These are phyloP conservation scores for Nannochloropsis granulata DNA, from an alignment of 108 stramenopile genomes.

Conservation along the genomic window DNA sequence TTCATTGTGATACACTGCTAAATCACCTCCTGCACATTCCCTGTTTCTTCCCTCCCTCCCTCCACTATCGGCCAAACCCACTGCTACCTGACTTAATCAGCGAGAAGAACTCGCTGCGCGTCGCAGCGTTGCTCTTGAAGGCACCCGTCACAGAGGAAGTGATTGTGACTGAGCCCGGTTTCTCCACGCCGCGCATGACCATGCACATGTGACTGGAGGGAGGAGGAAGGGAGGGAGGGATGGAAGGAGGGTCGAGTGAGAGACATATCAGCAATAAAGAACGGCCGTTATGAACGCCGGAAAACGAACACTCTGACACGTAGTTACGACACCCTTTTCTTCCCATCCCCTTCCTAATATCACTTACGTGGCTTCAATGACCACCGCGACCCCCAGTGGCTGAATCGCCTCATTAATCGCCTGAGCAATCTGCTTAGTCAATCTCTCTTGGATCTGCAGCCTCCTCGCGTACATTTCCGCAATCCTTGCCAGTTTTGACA, in stretches of 20 bases:
- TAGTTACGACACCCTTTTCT: too few species aligned
- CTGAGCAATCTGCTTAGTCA: constrained; percentile 88
- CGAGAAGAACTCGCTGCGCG: constrained; percentile 84
- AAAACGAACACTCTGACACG: too few species aligned
- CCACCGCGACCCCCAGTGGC: constrained; percentile 92
- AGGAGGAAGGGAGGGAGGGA: too few species aligned
- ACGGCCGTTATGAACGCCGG: background rate
- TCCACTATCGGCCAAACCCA: background rate
- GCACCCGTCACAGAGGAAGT: constrained; percentile 76
- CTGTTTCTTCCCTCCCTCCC: background rate
- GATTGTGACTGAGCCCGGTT: constrained; percentile 66
- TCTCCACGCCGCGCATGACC: constrained; percentile 94
- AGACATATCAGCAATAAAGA: background rate
- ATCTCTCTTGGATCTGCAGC: constrained; percentile 95
- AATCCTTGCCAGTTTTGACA: constrained; percentile 85
- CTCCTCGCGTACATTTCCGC: constrained; percentile 77
- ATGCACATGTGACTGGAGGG: constrained; percentile 78
- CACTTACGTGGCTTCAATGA: constrained; percentile 59
- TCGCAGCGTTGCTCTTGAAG: constrained; percentile 70
- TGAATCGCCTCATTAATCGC: constrained; percentile 75
- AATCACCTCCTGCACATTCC: background rate
- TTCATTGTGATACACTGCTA: too few species aligned
- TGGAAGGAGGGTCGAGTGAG: too few species aligned
- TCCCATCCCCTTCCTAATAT: background rate
- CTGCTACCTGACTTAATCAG: constrained; percentile 4